Conservation (phyloP, 163 green algal genomes). For the Scenedesmus sp. region DNA sequence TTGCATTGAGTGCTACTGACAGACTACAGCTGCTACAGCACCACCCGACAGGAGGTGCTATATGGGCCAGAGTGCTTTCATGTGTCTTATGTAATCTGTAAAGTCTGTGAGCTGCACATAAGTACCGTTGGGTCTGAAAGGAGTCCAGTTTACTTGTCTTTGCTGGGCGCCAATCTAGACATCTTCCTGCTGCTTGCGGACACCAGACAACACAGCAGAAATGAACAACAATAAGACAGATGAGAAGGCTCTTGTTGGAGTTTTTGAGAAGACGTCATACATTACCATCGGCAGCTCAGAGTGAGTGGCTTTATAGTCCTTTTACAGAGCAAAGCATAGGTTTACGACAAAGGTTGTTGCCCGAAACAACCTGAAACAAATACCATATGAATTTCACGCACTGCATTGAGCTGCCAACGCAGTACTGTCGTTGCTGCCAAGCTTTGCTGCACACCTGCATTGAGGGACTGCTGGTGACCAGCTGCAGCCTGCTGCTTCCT, state of each 20-base stretch:
- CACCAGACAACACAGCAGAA: not conserved
- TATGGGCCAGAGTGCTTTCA: too few relatives aligned
- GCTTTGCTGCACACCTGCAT: not conserved
- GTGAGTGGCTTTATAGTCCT: conserved; percentile 47
- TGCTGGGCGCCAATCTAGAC: not conserved
- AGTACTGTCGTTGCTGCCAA: not conserved
- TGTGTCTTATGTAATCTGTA: too few relatives aligned
- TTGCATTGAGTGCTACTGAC: not conserved
- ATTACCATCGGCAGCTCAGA: conserved; percentile 80
- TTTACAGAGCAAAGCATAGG: not conserved
- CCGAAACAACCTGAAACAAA: not conserved
- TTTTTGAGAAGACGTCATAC: conserved; percentile 81
- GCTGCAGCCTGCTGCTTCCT: not conserved
- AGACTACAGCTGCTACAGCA: not conserved
- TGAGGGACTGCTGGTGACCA: not conserved
- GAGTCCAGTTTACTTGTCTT: not conserved
- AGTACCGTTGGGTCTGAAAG: not conserved
- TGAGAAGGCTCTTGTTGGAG: conserved; percentile 74
- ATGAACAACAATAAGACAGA: conserved; percentile 82
- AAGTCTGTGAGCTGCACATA: not conserved
- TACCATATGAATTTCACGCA: too few relatives aligned
- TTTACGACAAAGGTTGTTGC: not conserved
- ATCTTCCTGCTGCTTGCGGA: not conserved
- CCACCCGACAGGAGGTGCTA: not conserved
- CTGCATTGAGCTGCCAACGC: too few relatives aligned